Conservation (phyloP, 805 yeast species). For the Kluyveromyces siamensis region DNA sequence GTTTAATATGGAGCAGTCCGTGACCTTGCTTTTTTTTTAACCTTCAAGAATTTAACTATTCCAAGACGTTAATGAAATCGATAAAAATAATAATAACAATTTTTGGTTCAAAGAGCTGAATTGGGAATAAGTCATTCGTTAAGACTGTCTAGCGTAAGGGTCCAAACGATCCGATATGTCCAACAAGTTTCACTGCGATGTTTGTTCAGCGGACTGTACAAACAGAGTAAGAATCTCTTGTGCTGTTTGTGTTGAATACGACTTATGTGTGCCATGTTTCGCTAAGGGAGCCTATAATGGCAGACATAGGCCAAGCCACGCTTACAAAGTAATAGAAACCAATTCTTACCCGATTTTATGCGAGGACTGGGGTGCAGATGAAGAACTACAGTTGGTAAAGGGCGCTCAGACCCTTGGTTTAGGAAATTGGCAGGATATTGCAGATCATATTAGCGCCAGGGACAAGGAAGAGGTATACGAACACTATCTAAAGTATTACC, state of each 20-base stretch:
- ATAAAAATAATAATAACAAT: no score
- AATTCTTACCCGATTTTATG: constrained; percentile 89
- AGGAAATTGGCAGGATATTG: constrained; percentile 98
- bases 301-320: constrained; percentile 90
- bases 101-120: not conserved
- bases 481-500: constrained; percentile 69
- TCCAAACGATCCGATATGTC: constrained; percentile 18
- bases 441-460: constrained; percentile 90
- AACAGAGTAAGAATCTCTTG: constrained; percentile 84
- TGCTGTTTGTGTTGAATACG: constrained; percentile 89
- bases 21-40: not conserved
- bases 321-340: constrained; percentile 85
- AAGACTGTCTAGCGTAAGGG: not conserved
- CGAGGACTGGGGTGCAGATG: constrained; percentile 97
- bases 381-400: constrained; percentile 77
- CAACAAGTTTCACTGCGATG: constrained; percentile 80
- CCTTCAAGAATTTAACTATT: no score
- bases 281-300: constrained; percentile 74
- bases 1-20: not conserved
- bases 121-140: not conserved
- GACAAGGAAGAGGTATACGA: constrained; percentile 83
- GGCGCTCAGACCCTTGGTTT: constrained; percentile 88
- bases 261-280: constrained; percentile 96
- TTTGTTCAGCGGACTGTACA: constrained; percentile 93
- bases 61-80: not conserved